These are phyloP conservation scores for Suillus placidus DNA, from an alignment of 768 basidiomycete genomes.

Conservation along the genomic window DNA sequence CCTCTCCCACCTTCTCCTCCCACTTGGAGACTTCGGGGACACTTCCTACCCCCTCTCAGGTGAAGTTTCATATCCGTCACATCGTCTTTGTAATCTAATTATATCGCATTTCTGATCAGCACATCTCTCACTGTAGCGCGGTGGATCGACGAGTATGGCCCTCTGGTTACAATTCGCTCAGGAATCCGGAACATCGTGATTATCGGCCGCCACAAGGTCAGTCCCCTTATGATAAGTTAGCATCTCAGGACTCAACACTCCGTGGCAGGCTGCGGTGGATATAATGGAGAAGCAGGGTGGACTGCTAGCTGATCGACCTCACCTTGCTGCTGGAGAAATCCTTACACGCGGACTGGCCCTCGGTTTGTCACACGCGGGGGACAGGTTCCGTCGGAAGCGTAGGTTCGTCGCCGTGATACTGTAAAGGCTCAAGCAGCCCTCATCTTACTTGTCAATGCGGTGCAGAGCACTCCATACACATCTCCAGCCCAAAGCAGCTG, in stretches of 20 bases:
- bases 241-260: not conserved
- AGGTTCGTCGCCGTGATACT: too few species aligned
- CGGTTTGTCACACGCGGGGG: too few species aligned
- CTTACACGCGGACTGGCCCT: too few species aligned
- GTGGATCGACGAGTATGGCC: not conserved
- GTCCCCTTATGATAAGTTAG: not conserved
- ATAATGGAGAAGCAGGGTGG: too few species aligned
- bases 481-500: not conserved
- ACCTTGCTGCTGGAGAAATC: too few species aligned
- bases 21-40: not conserved
- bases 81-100: not conserved
- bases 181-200: not conserved
- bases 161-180: not conserved
- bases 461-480: constrained; percentile 17
- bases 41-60: not conserved
- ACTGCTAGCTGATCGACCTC: too few species aligned
- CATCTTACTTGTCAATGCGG: too few species aligned
- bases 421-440: too few species aligned
- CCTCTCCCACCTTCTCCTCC: constrained; percentile 1
- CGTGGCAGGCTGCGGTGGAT: too few species aligned
- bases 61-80: not conserved
- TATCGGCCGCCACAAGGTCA: not conserved
- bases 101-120: not conserved
- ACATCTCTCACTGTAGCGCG: not conserved
- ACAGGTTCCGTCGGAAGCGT: too few species aligned